A percentile compares a stretch with the other conserved stretches of the same genome.
These are phyloP conservation scores for Glomus cerebriforme DNA, from an alignment of 192 early-diverging fungal genomes.

Conservation along the genomic window DNA sequence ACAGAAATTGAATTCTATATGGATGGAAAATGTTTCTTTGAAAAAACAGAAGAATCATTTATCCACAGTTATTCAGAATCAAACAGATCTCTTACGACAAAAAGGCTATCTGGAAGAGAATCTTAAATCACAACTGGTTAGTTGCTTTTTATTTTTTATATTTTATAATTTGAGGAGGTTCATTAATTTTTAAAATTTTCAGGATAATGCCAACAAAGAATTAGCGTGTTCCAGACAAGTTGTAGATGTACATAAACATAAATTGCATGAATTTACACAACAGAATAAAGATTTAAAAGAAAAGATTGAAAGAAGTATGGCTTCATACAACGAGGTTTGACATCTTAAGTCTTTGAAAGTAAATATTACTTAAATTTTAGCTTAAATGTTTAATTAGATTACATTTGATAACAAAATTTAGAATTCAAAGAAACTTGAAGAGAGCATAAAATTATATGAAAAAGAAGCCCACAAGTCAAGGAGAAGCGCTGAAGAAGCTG, in stretches of 20 bases:
- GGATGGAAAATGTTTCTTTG: conserved; percentile 27
- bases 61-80: conserved; percentile 4
- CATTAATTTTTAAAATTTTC: neutral
- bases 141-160: neutral
- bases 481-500: neutral
- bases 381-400: neutral
- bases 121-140: conserved; percentile 25
- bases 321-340: conserved; percentile 52
- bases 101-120: conserved; percentile 14
- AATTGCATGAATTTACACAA: conserved; percentile 56
- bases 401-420: neutral
- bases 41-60: conserved; percentile 19
- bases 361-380: neutral
- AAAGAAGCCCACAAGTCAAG: neutral
- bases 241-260: conserved; percentile 51
- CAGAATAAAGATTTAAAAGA: conserved; percentile 62
- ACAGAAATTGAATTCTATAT: conserved; percentile 16
- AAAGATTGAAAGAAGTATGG: conserved; percentile 62
- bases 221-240: conserved; percentile 50
- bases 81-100: conserved; percentile 18
- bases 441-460: neutral
- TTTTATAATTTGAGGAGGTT: neutral
- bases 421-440: neutral
- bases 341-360: conserved; percentile 13
- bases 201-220: conserved; percentile 65